A percentile compares a stretch with the other conserved stretches of the same genome.
phyloP scores from a whole-genome alignment of 805 yeast genomes.

The Pichia eremophila region DNA sequence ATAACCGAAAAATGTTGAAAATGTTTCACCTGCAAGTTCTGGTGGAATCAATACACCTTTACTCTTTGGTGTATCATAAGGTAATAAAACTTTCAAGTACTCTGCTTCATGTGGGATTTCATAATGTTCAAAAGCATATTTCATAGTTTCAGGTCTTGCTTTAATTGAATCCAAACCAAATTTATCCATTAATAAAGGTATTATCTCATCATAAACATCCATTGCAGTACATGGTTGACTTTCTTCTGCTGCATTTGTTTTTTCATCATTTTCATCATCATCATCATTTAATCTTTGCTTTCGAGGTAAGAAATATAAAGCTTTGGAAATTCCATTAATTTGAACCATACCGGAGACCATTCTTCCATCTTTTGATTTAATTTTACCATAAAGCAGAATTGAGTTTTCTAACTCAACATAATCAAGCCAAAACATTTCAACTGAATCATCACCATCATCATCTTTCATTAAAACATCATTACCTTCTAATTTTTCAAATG shows the following conservation, averaged over 20 bases:
- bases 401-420: conserved; percentile 67
- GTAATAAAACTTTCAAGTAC: conserved; percentile 69
- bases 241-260: conserved; percentile 26
- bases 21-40: conserved; percentile 66
- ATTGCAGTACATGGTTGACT: conserved; percentile 35
- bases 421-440: conserved; percentile 86
- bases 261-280: conserved; percentile 37
- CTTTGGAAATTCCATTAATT: conserved; percentile 58
- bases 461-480: conserved; percentile 25
- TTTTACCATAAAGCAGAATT: conserved; percentile 73
- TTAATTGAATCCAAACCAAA: conserved; percentile 54
- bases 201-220: conserved; percentile 73
- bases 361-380: conserved; percentile 46
- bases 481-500: conserved; percentile 26
- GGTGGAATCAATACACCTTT: conserved; percentile 43
- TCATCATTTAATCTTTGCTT: conserved; percentile 25
- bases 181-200: conserved; percentile 52
- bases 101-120: conserved; percentile 73
- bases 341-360: conserved; percentile 71
- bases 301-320: conserved; percentile 72
- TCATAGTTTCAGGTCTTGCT: conserved; percentile 62
- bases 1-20: conserved; percentile 72
- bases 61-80: conserved; percentile 57
- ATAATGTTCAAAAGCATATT: conserved; percentile 82
- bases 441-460: conserved; percentile 26